Conservation (phyloP, 805 yeast species). For the Saccharomycopsis synnaedendra region DNA sequence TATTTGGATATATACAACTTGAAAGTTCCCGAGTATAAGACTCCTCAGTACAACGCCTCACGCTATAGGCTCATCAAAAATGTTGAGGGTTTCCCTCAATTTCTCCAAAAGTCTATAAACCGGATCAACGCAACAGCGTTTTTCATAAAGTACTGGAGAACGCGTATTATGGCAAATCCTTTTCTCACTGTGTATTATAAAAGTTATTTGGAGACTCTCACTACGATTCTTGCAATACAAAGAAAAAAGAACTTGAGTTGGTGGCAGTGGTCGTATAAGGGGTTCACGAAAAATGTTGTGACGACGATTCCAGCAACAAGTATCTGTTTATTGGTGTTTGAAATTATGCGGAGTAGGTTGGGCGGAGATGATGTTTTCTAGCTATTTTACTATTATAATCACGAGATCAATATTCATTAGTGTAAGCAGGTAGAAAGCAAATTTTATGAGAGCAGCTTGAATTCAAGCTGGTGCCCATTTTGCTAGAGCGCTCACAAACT, state of each 20-base stretch:
- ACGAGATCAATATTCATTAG: not conserved
- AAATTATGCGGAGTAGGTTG: slow-evolving; percentile 49
- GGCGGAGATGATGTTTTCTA: slow-evolving; percentile 1
- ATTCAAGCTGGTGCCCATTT: not conserved
- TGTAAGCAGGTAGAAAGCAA: not conserved
- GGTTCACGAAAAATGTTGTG: slow-evolving; percentile 60
- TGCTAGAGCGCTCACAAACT: not conserved
- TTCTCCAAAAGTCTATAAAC: slow-evolving; percentile 2
- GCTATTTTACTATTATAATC: not conserved
- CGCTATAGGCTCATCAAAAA: slow-evolving; percentile 5
- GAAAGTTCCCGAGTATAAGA: slow-evolving; percentile 14
- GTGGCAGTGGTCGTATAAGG: slow-evolving; percentile 64
- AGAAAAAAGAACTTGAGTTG: slow-evolving; percentile 44
- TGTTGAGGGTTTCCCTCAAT: slow-evolving; percentile 8
- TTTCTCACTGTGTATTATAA: slow-evolving; percentile 39
- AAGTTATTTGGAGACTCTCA: slow-evolving; percentile 66
- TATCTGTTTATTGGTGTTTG: slow-evolving; percentile 74
- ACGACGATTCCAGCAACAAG: slow-evolving; percentile 83
- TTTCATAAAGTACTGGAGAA: slow-evolving; percentile 15
- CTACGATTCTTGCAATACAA: slow-evolving; percentile 44
- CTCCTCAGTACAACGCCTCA: slow-evolving; percentile 11
- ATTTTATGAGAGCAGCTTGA: not conserved
- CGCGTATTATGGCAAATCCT: slow-evolving; percentile 21
- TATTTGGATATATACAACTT: slow-evolving; percentile 43
- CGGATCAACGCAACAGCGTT: slow-evolving; percentile 8